A percentile compares a stretch with the other conserved stretches of the same genome.
Evolutionary conservation across 2,329 filamentous ascomycete genomes (phyloP).

Genomic region (Myriosclerotinia duriaeana): DNA sequence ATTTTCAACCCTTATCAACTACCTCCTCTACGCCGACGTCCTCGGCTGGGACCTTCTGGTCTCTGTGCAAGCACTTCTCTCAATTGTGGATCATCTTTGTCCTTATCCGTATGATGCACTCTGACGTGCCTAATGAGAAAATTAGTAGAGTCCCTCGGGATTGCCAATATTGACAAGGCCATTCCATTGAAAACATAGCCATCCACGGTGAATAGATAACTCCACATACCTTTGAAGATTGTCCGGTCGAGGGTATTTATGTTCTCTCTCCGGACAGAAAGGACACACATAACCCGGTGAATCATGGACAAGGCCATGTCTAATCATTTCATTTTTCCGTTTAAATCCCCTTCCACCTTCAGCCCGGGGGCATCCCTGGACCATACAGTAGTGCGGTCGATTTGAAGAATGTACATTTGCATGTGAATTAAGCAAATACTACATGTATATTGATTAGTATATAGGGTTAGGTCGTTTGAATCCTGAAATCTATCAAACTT

Average conservation of each 20-base stretch:
- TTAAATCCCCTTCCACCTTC: constrained; percentile 69
- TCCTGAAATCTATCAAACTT: not conserved
- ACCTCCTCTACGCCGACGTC: constrained; percentile 61
- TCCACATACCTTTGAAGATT: constrained; percentile 80
- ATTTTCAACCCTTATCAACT: constrained; percentile 13
- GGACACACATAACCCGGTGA: constrained; percentile 95
- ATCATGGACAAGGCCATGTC: constrained; percentile 83
- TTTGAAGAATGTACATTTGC: constrained; percentile 68
- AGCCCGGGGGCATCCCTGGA: constrained; percentile 60
- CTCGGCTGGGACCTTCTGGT: constrained; percentile 78
- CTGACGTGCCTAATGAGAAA: constrained; percentile 71
- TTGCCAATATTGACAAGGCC: no score
- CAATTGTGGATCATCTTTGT: constrained; percentile 79
- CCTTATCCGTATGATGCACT: constrained; percentile 86
- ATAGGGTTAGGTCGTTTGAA: not conserved
- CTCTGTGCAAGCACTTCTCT: constrained; percentile 83
- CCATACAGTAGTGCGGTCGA: constrained; percentile 65
- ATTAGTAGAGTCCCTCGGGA: constrained; percentile 13
- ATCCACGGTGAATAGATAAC: not conserved
- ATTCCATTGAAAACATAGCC: not conserved
- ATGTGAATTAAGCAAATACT: constrained; percentile 75
- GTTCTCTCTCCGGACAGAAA: constrained; percentile 90
- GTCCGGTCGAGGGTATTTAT: constrained; percentile 91
- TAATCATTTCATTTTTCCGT: constrained; percentile 71
- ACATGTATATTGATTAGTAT: constrained; percentile 30